Conservation (phyloP, 2,329 filamentous ascomycete genomes). For the Pestalotiopsis sp. region DNA sequence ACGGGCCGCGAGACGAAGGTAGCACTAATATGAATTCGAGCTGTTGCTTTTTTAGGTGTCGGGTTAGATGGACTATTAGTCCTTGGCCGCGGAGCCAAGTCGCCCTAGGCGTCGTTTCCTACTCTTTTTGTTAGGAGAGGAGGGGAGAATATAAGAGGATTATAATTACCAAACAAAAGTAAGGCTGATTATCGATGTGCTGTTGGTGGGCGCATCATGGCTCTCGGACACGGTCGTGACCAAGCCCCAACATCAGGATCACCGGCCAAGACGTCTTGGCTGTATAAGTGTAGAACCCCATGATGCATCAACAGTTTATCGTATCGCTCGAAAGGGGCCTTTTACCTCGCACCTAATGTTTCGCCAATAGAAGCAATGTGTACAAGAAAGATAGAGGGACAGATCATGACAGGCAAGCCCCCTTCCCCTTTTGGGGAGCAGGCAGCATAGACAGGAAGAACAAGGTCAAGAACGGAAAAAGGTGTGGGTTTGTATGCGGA, state of each 20-base stretch:
- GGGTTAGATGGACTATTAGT: background rate
- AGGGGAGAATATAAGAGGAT: background rate
- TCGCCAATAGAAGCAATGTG: background rate
- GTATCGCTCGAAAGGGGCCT: background rate
- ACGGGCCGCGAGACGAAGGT: background rate
- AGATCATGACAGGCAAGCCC: background rate
- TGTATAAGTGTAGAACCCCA: background rate
- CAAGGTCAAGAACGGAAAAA: background rate
- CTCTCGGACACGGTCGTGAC: background rate
- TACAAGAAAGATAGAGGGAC: background rate
- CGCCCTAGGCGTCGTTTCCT: background rate
- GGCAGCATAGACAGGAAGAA: background rate
- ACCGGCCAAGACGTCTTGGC: slow-evolving; percentile 5
- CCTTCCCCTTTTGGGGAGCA: background rate
- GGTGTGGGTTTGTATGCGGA: background rate
- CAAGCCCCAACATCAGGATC: background rate
- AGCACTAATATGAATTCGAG: background rate
- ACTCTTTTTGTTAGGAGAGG: background rate
- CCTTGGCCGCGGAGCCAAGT: background rate
- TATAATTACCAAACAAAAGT: background rate
- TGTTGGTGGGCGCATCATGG: background rate
- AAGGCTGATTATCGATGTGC: background rate
- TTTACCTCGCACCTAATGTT: background rate
- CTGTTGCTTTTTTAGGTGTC: background rate
- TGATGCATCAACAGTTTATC: background rate